Conservation (phyloP, 169 alveolate species). For the Plasmodium cynomolgi region DNA sequence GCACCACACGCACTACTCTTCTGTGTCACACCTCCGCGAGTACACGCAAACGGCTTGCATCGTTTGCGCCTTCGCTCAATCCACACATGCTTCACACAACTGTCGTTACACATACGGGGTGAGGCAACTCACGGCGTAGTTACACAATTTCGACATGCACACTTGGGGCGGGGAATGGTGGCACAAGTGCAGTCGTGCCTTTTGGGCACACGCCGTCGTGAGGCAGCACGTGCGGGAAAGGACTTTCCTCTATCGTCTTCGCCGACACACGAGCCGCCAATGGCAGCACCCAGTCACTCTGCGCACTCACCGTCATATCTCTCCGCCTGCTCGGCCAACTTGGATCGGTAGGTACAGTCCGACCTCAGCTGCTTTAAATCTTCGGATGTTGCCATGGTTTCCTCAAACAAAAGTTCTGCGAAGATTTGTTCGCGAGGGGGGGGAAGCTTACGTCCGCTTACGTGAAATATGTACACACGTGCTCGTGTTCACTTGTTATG, state of each 20-base stretch:
- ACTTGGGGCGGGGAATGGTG: not conserved
- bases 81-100: not conserved
- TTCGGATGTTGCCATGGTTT: conserved; percentile 67
- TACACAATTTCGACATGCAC: not conserved
- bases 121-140: not conserved
- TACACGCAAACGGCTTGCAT: not conserved
- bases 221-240: conserved; percentile 95
- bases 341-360: conserved; percentile 91
- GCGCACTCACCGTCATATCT: conserved; percentile 95
- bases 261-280: not conserved
- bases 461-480: not conserved
- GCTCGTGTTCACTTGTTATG: not conserved
- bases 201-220: conserved; percentile 91
- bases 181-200: not conserved
- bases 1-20: not conserved
- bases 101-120: not conserved
- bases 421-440: not conserved
- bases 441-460: not conserved
- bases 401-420: not conserved
- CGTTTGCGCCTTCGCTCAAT: not conserved
- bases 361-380: conserved; percentile 79
- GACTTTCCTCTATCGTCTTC: not conserved
- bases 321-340: conserved; percentile 99
- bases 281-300: too few species aligned
- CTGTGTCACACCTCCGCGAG: not conserved